Evolutionary conservation across 345 rosid genomes (phyloP).

Genomic region (Hibiscus tridactylites): DNA sequence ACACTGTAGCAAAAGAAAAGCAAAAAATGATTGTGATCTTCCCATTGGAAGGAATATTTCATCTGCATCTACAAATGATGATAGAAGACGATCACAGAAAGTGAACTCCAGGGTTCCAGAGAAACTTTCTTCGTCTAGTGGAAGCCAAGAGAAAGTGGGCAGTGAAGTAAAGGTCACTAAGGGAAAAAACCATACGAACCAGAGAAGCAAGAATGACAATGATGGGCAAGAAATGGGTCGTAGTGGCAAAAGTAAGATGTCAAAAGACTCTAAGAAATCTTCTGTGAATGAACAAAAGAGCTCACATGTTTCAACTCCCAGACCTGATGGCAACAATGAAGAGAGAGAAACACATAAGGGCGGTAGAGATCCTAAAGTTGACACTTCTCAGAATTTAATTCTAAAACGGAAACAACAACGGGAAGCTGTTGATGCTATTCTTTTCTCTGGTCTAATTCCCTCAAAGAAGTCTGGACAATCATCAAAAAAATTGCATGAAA

Average conservation of each 20-base stretch:
- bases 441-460: conserved; percentile 67
- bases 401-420: conserved; percentile 70
- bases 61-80: conserved; percentile 27
- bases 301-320: conserved; percentile 20
- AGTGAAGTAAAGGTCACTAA: conserved; percentile 16
- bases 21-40: conserved; percentile 18
- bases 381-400: conserved; percentile 37
- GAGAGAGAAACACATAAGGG: conserved; percentile 20
- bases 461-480: conserved; percentile 48
- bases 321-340: conserved; percentile 22
- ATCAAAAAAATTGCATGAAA: conserved; percentile 28
- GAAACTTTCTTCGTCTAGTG: conserved; percentile 15
- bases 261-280: conserved; percentile 31
- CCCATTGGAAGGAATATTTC: conserved; percentile 19
- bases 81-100: conserved; percentile 20
- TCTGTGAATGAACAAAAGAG: conserved; percentile 25
- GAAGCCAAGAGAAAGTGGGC: conserved; percentile 22
- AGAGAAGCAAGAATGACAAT: conserved; percentile 5
- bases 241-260: conserved; percentile 7
- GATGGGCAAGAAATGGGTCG: conserved; percentile 20
- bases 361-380: conserved; percentile 23
- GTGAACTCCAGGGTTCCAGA: conserved; percentile 12
- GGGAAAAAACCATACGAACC: conserved; percentile 11
- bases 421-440: conserved; percentile 85
- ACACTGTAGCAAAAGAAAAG: conserved; percentile 24